Base-by-base conservation (phyloP, 768 basidiomycete genomes). In the Sarcomyxa edulis region DNA sequence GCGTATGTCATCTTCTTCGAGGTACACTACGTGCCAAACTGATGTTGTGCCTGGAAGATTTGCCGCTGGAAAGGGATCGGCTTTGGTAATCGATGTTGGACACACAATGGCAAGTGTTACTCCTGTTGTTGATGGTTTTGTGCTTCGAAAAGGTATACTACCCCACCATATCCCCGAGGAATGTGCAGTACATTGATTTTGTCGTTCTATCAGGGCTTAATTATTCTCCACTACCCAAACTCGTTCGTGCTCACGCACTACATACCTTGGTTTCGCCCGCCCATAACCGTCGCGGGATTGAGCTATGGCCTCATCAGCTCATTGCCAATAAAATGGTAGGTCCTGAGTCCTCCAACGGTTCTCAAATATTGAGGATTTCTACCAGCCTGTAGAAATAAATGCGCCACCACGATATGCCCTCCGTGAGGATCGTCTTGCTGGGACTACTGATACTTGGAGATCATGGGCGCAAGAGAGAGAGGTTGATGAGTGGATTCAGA, bases 121-220 rank as follows among this genome's bases (percentile, higher is more conserved):
- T 1, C 96, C 96, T 5, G 86, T 99, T 14, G 91, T 94, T 4
- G 96, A 99, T 49, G 96, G 96, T 4, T 99, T 97, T 52, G 96
- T 98, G 29, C 77, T 99, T 30, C 74, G 94, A 52, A 96, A 95
- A 76, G 95, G 95, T 84, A 31, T 31, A 32, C 20, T 36, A 35
- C 7, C 10, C 20, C 26, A 35, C 22, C 39, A 28, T 30, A 24
- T 39, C 7, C 11, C 6, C 6, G 9, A 24, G 7, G 36, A 15
- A 22, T 39, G 30, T 47, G 14, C 15, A 35, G 12, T 8, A 21
- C 16, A 24, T 26, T 25, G 25, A 32, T 26, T 34, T 15, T 32
- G 30, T 40, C 35, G 30, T 25, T 20, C 27, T 14, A 21, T 2
- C 34, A 96, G 95, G 93, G 31, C 81, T 97, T 16, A 62, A 74